Base-by-base conservation (phyloP, 768 basidiomycete genomes). In the Trametes meyenii region DNA sequence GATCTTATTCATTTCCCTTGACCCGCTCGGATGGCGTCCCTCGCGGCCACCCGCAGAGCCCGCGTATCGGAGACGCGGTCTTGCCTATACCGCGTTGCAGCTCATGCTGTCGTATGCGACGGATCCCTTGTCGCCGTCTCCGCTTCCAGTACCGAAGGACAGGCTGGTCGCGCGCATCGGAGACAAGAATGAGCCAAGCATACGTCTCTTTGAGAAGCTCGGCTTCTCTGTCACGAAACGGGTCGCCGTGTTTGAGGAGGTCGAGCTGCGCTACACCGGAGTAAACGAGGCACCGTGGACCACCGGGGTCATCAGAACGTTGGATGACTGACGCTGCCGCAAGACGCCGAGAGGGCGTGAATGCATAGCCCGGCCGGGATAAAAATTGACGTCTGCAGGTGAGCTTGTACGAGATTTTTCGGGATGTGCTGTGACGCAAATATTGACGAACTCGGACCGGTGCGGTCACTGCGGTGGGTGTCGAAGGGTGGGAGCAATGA, bases 201-300 rank as follows among this genome's bases (percentile, higher is more conserved):
- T 93, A 26, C 70, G 72, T 7, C 77, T 97, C 10, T 97, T 97
- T 67, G 75, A 83, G 67, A 83, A 83, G 63, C 81, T 97, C 0
- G 94, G 92, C 0, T 97, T 97, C 68, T 71, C 69, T 17, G 75
- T 89, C 38, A 85, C 83, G 11, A 90, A 89, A 69, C 74, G 76
- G 12, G 86, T 88, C 16, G 81, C 86, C 51, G 87, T 92, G 11
- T 98, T 95, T 66, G 77, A 82, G 38, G 93, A 98, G 74, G 83
- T 92, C 16, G 94, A 96, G 76, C 82, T 97, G 85, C 83, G 89
- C 26, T 73, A 69, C 60, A 50, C 49, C 50, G 53, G 44, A 6
- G 45, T 45, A 19, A 61, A 48, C 16, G 21, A n/a, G 35, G 60
- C 35, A 44, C 50, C 29, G 23, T 68, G 67, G 71, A 45, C 36